Evolutionary conservation across 139 green algal species (phyloP).

Genomic region (Monoraphidium neglectum): DNA sequence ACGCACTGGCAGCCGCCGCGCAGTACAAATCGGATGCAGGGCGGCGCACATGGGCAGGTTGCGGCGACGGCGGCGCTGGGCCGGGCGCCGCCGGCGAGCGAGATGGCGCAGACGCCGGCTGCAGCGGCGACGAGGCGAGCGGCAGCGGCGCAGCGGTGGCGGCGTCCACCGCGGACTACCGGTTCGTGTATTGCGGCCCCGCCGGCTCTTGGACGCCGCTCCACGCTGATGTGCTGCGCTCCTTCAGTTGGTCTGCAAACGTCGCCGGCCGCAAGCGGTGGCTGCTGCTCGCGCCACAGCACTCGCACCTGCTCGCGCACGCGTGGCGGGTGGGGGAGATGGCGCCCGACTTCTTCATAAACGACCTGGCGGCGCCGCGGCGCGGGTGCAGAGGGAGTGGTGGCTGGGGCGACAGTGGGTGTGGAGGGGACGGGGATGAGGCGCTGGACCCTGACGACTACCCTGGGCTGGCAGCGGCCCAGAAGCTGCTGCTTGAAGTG

Average conservation of each 20-base stretch:
- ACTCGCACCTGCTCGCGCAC: conserved; percentile 57
- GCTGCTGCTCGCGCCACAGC: conserved; percentile 70
- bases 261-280: conserved; percentile 72
- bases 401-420: not conserved
- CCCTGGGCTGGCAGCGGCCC: conserved; percentile 32
- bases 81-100: not conserved
- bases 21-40: too few species aligned
- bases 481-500: conserved; percentile 28
- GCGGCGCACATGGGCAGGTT: too few species aligned
- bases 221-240: conserved; percentile 89
- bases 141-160: not conserved
- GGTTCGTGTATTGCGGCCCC: conserved; percentile 91
- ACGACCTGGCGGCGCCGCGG: not conserved
- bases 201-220: conserved; percentile 76
- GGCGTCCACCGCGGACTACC: conserved; percentile 28
- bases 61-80: not conserved
- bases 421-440: not conserved
- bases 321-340: conserved; percentile 14
- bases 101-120: not conserved
- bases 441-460: conserved; percentile 16
- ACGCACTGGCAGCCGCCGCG: too few species aligned
- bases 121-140: not conserved
- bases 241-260: conserved; percentile 85
- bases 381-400: not conserved
- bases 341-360: conserved; percentile 30